These are phyloP conservation scores for Fusarium sublunatum DNA, from an alignment of 2,329 filamentous ascomycete genomes.

Conservation along the genomic window DNA sequence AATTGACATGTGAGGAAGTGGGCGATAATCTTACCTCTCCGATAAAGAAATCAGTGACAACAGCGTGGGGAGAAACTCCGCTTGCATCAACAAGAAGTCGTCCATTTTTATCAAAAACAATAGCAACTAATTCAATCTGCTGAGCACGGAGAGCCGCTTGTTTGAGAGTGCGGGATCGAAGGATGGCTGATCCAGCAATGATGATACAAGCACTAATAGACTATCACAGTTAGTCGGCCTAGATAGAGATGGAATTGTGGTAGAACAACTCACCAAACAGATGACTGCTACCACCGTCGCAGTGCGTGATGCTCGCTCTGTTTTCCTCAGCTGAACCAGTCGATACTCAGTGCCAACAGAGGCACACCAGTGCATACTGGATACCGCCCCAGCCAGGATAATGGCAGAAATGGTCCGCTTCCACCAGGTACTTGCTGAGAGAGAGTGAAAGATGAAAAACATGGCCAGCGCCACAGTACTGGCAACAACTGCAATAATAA, in stretches of 20 bases:
- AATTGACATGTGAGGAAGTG: not conserved
- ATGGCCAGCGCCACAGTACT: constrained; percentile 76
- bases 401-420: constrained; percentile 74
- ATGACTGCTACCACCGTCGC: constrained; percentile 80
- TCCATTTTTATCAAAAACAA: constrained; percentile 75
- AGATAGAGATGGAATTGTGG: too few species aligned
- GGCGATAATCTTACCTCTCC: constrained; percentile 61
- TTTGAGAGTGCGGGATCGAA: constrained; percentile 63
- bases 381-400: constrained; percentile 80
- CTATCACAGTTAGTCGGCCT: constrained; percentile 55
- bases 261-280: constrained; percentile 71
- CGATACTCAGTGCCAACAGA: constrained; percentile 76
- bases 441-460: constrained; percentile 80
- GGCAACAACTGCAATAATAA: constrained; percentile 76
- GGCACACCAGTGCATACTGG: constrained; percentile 89
- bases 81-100: constrained; percentile 76
- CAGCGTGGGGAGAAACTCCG: constrained; percentile 75
- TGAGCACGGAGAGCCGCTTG: constrained; percentile 69
- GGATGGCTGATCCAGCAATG: constrained; percentile 66
- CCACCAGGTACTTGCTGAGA: constrained; percentile 84
- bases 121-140: constrained; percentile 68
- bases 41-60: constrained; percentile 82
- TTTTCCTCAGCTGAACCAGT: constrained; percentile 56
- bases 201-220: constrained; percentile 70
- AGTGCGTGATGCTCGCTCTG: constrained; percentile 59